Evolutionary conservation across 2,329 filamentous ascomycete genomes (phyloP), one percentile per base, ranked within the genome.

Genomic region (Chlorencoelia australis): DNA sequence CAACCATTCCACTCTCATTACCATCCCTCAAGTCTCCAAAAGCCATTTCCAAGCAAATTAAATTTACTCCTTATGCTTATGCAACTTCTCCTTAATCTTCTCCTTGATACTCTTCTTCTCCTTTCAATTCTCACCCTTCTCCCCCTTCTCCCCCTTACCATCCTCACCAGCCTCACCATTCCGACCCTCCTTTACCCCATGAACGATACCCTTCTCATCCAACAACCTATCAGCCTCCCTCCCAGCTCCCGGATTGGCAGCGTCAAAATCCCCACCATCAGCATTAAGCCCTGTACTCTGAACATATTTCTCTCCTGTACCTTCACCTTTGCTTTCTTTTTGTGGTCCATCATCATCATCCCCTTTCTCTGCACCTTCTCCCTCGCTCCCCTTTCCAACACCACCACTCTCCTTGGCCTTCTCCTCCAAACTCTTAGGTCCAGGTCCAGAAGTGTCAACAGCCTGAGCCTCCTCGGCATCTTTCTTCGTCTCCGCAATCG

Each of bases 21-120:
- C n/a, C n/a, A n/a, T n/a, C n/a, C n/a, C n/a, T n/a, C n/a, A n/a
- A n/a, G n/a, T n/a, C n/a, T n/a, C n/a, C n/a, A n/a, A n/a, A n/a
- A n/a, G n/a, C n/a, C n/a, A n/a, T n/a, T n/a, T n/a, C n/a, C n/a
- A n/a, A n/a, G n/a, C n/a, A n/a, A n/a, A n/a, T n/a, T n/a, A n/a
- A n/a, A n/a, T n/a, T n/a, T n/a, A n/a, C n/a, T n/a, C n/a, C 37
- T 46, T 43, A 31, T 49, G 35, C 35, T 49, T 52, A 59, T 81
- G 76, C 41, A 82, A 59, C 64, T 82, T 82, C 38, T 71, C 68
- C 69, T 82, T 83, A 59, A 83, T 71, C 62, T 79, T 79, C 39
- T 77, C 67, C 42, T 68, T 67, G 26, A 80, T 52, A 44, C 69
- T 69, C 30, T 62, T 64, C 59, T 75, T 74, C 37, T 61, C 60